Conservation (phyloP, 352 stramenopile species). For the Globisporangium perplexum region DNA sequence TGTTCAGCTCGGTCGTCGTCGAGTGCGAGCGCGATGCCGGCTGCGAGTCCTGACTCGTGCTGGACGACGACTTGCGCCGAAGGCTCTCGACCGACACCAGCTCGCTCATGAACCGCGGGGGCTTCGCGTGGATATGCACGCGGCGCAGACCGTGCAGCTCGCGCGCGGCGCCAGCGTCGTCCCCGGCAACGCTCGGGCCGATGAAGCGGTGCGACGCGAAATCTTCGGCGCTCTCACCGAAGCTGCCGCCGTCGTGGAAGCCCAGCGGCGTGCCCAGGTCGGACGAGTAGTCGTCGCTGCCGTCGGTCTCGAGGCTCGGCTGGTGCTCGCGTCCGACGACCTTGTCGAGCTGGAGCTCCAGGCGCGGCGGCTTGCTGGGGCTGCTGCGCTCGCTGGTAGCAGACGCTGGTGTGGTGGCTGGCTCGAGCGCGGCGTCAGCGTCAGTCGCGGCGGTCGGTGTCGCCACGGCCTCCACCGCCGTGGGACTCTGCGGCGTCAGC, state of each 20-base stretch:
- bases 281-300: constrained; percentile 14
- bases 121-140: constrained; percentile 58
- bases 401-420: background rate
- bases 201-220: constrained; percentile 63
- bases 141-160: constrained; percentile 52
- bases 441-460: background rate
- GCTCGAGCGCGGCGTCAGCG: too few species aligned
- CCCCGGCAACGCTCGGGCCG: constrained; percentile 38
- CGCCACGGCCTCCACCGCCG: background rate
- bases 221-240: constrained; percentile 41
- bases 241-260: constrained; percentile 34
- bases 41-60: constrained; percentile 18
- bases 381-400: background rate
- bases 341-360: constrained; percentile 7
- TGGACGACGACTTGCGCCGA: constrained; percentile 34
- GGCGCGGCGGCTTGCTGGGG: background rate
- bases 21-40: constrained; percentile 27
- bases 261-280: constrained; percentile 60
- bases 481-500: background rate
- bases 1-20: constrained; percentile 21
- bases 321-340: constrained; percentile 3
- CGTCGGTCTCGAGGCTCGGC: constrained; percentile 12
- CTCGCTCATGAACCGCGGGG: constrained; percentile 60
- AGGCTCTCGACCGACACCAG: constrained; percentile 17
- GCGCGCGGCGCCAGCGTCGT: constrained; percentile 27